Base-by-base conservation (phyloP, 1,284 basidiomycete species). In the Leccinum angustisporum region DNA sequence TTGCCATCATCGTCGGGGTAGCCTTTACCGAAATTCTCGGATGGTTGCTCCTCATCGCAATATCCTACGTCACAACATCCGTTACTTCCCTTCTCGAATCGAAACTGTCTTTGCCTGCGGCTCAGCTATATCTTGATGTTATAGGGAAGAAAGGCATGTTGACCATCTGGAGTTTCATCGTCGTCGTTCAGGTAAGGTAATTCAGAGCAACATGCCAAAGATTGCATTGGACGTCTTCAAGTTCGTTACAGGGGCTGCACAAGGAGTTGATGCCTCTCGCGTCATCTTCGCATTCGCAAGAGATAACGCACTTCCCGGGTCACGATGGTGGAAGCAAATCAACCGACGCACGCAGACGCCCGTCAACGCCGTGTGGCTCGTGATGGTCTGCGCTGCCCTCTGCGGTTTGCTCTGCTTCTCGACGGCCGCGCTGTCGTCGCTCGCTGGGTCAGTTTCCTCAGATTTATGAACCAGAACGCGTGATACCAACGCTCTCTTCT, bases 201-300 rank as follows among this genome's bases (percentile, higher is more conserved):
- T 18, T 6, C 10, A 13, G 5, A 34, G 11, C 10, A n/a, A 33
- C 27, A 13, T 7, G 62, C n/a, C 27, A 55, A 40, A n/a, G 2
- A n/a, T 40, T 40, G 40, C 40, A n/a, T 40, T 14, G 8, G 30
- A 13, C 34, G 27, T 30, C 46, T 5, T 5, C 33, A 57, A 89
- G 86, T 88, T 82, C 65, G 87, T 88, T 36, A 88, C 87, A 0
- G 88, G 88, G 8, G 87, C 87, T 21, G 88, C 88, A 16, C 87
- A 90, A 73, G 83, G 81, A 14, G 86, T 90, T n/a, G 88, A 89
- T 70, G 88, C 88, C 16, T 90, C 88, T 43, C 85, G 89, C 5
- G 88, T 89, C 13, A 81, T 89, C 53, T 90, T 89, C 65, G 88
- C 88, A 10, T 91, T 90, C 68, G 86, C 88, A 21, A 78, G 88